Evolutionary conservation across 2,329 filamentous ascomycete species (phyloP), one percentile per base, ranked within the genome.

Genomic region (Cladophialophora chaetospira): DNA sequence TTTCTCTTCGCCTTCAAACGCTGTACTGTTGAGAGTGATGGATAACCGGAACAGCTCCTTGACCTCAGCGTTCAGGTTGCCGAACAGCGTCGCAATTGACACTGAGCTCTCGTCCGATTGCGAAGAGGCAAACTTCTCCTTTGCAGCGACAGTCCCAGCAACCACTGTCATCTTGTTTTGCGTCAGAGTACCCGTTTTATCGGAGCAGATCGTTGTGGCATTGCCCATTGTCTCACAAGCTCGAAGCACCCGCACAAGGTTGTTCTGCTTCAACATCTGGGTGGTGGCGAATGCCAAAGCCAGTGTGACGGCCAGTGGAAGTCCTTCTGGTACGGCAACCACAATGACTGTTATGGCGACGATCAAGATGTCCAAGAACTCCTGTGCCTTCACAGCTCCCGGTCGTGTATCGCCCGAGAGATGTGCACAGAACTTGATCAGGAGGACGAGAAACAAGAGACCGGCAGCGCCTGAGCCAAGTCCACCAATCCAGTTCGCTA

Each of bases 211-310:
- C 0, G 88, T 88, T 0, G 86, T 88, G 5, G 87, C 88, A 67
- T 89, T 91, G 50, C 88, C 88, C 88, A 91, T 91, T 43, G 89
- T 89, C 71, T 91, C 88, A 66, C 88, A 91, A 19, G 88, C 87
- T 67, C 88, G 88, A 55, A 91, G 79, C 55, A 90, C 86, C 31
- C 88, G 84, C 42, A 91, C 88, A 57, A 91, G 74, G 66, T 91
- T 91, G 73, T 88, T 88, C 71, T 91, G 88, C 65, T 83, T 87
- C 57, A 90, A 73, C 88, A 91, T 91, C 53, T 86, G 82, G 9
- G 84, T 89, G 1, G 88, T 91, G 3, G 88, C 88, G 70, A 90
- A 91, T 8, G 88, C 88, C 42, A 91, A 75, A 13, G 88, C 88
- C 23, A 91, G 76, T 0, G 88, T 91, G n/a, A 91, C 88, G 17